Conservation (phyloP, 371 early-diverging fungal genomes). For the Rhizopus delemar region DNA sequence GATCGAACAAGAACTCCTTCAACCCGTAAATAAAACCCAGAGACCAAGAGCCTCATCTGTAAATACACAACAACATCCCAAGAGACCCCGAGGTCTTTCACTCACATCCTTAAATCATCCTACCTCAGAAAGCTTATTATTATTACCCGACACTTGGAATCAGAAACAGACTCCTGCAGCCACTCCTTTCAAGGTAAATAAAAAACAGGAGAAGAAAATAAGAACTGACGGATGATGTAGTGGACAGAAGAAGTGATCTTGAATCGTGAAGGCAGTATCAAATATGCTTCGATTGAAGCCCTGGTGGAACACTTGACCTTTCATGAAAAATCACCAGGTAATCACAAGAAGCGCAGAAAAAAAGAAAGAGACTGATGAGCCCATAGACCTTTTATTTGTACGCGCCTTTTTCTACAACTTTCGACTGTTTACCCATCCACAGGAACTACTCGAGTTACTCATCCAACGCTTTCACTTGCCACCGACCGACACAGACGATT, state of each 20-base stretch:
- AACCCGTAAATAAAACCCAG: conserved; percentile 6
- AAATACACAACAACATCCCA: conserved; percentile 4
- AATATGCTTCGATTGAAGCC: conserved; percentile 83
- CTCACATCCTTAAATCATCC: conserved; percentile 31
- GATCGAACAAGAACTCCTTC: neutral
- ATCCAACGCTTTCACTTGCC: conserved; percentile 70
- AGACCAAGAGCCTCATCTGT: conserved; percentile 20
- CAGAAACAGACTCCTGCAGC: neutral
- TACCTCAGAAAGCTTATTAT: neutral
- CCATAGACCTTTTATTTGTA: conserved; percentile 72
- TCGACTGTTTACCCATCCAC: conserved; percentile 79
- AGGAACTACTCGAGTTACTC: conserved; percentile 68
- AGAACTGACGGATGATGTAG: conserved; percentile 7
- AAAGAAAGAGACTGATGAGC: too few species aligned
- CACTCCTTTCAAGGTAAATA: neutral
- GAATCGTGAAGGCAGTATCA: conserved; percentile 83
- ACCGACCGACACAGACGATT: conserved; percentile 75
- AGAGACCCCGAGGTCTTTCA: conserved; percentile 37
- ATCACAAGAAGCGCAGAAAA: too few species aligned
- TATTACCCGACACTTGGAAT: neutral
- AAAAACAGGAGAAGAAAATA: neutral
- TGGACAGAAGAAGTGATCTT: conserved; percentile 70
- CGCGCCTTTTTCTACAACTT: conserved; percentile 89
- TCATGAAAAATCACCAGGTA: conserved; percentile 71
- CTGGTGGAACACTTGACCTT: conserved; percentile 87